A percentile compares a stretch with the other conserved stretches of the same genome.
Conservation (phyloP, 2,329 filamentous ascomycete species). For the Fusarium citri region DNA sequence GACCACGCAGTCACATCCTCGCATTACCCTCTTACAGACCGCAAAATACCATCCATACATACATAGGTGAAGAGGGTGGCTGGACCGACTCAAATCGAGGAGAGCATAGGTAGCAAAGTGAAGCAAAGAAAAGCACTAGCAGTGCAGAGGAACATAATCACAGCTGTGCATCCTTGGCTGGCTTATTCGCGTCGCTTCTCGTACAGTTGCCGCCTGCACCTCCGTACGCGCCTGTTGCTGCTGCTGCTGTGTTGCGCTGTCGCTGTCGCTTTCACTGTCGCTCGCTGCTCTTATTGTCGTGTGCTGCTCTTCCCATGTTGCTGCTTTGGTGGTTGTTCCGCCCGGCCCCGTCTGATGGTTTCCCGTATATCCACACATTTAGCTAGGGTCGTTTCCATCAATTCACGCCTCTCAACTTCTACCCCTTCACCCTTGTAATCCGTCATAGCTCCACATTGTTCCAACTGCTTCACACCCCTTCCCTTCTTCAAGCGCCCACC, state of each 20-base stretch:
- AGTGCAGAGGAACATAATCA: neutral
- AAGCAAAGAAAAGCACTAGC: neutral
- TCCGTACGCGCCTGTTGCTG: slow-evolving; percentile 27
- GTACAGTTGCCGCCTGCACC: slow-evolving; percentile 39
- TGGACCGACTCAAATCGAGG: slow-evolving; percentile 5
- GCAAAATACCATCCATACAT: neutral
- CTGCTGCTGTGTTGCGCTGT: slow-evolving; percentile 19
- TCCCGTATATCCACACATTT: slow-evolving; percentile 39
- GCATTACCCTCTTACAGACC: slow-evolving; percentile 28
- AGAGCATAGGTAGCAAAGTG: neutral
- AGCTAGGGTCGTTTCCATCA: slow-evolving; percentile 25
- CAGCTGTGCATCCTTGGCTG: slow-evolving; percentile 31
- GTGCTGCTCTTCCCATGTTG: slow-evolving; percentile 26
- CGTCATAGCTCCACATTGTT: slow-evolving; percentile 41
- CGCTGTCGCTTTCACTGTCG: neutral
- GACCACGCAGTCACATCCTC: slow-evolving; percentile 39
- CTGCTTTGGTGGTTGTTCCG: slow-evolving; percentile 30
- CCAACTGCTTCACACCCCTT: slow-evolving; percentile 44
- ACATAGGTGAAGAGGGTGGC: slow-evolving; percentile 8
- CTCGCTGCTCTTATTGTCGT: slow-evolving; percentile 13
- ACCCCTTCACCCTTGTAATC: slow-evolving; percentile 37
- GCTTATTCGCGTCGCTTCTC: slow-evolving; percentile 25
- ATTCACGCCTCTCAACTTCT: slow-evolving; percentile 25
- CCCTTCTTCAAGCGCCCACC: slow-evolving; percentile 44
- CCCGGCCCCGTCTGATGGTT: slow-evolving; percentile 40